Base-by-base conservation (phyloP, 2,329 filamentous ascomycete genomes). In the Ceratocystis cacaofunesta region DNA sequence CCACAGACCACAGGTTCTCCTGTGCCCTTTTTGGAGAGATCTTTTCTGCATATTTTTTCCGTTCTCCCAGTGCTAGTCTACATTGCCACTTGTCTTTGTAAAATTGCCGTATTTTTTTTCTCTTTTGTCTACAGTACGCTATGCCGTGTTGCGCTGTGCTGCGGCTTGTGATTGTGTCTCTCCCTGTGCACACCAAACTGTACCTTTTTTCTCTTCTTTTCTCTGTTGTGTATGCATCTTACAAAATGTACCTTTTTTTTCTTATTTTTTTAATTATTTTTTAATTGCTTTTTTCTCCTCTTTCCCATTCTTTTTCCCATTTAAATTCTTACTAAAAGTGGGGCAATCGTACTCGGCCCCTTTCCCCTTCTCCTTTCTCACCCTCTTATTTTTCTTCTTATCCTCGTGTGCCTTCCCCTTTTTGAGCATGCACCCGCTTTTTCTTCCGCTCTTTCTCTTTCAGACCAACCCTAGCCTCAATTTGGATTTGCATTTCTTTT, bases 1-100 rank as follows among this genome's bases (percentile, higher is more conserved):
- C 17, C 55, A 58, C 55, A 32, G 55, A 58, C 55, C 55, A 58
- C 30, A 58, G 17, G 55, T 58, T 58, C 55, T 32, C 17, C 55
- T 58, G 55, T 30, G 55, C 28, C 12, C 19, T 28, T 57, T 30
- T 30, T 32, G 1, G 52, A 17, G 10, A 5, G 28, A 19, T 55
- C 19, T 55, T 28, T 55, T 55, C 12, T 55, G 36, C 36, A 1
- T 30, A 15, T 55, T 55, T 19, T 25, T 30, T 12, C 46, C 44
- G 6, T 57, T 57, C 10, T n/a, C 12, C 15, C 32, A 12, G 17
- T 25, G 0, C 32, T 12, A 12, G 30, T 32, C 6, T 8, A 32
- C 1, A 32, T 32, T 7, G 30, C 30, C 32, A 36, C 10, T 41
- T 41, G 36, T 41, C 36, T 41, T 41, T 41, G 36, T 41, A 15